Evolutionary conservation across 2,329 filamentous ascomycete genomes (phyloP), one percentile per base, ranked within the genome.

Genomic region (Herpotrichia juniperi): DNA sequence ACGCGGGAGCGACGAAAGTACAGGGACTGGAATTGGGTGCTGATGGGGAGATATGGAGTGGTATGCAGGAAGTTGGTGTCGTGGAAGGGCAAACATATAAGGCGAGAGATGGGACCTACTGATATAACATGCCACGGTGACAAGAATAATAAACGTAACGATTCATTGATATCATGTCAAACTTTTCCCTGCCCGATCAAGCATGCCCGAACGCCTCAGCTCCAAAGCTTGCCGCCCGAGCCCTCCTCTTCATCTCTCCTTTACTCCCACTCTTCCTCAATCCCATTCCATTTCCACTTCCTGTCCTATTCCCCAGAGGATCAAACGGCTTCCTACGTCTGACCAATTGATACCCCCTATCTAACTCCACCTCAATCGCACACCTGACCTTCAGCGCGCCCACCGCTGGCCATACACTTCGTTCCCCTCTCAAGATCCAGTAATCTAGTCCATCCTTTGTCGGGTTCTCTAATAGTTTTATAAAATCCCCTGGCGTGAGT

Each of bases 381-480:
- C 91, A 94, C 6, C 93, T 80, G 6, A 96, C 87, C 62, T 88
- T 88, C 55, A 97, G 75, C 12, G 92, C 91, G 26, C 87, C 87
- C 2, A 96, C 85, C 2, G 91, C 90, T 0, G 93, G 93, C 93
- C 93, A 97, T 0, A 96, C 91, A 59, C 90, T 93, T 56, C 87
- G 79, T 74, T 97, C 93, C 1, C 93, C 93, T 48, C 88, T 83
- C 26, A 87, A 74, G 48, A 96, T 92, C 93, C 93, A 97, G 62
- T 93, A 89, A 51, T 91, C 86, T 3, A 97, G 77, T 8, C 85
- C 87, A 53, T 88, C 85, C 46, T 84, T 81, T 0, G 88, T 93
- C 1, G 92, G 92, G 25, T 89, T 90, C 71, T 96, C 89, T n/a
- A 97, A 81, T 28, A 97, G 76, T 28, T 88, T 83, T 35, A 87